phyloP scores from a whole-genome alignment of 768 basidiomycete species.

The Lyophyllum atratum region DNA sequence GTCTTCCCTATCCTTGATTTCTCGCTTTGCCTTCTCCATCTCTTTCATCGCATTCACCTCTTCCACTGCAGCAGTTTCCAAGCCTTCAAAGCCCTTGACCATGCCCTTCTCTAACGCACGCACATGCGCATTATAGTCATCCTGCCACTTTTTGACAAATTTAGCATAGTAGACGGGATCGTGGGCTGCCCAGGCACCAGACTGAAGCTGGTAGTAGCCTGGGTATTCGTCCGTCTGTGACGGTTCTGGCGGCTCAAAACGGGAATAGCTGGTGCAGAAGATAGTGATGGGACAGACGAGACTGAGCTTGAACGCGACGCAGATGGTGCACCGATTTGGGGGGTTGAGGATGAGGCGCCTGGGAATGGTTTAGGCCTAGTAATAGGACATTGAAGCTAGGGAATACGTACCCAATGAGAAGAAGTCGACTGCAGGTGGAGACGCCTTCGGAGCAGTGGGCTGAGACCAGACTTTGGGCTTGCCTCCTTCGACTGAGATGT shows the following conservation, averaged over 20 bases:
- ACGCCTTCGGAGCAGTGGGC: conserved; percentile 14
- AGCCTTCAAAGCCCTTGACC: conserved; percentile 70
- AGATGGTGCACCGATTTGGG: conserved; percentile 14
- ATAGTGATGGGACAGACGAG: conserved; percentile 35
- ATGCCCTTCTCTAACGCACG: conserved; percentile 71
- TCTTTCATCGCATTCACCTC: conserved; percentile 70
- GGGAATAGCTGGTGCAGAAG: conserved; percentile 70
- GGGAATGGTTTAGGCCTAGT: conserved; percentile 4
- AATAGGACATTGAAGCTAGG: background rate
- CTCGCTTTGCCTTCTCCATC: conserved; percentile 76
- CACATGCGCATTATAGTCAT: conserved; percentile 70
- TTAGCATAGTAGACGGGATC: conserved; percentile 69
- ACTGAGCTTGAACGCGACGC: conserved; percentile 7
- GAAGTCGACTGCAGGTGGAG: conserved; percentile 54
- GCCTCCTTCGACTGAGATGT: conserved; percentile 53
- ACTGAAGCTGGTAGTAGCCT: conserved; percentile 84
- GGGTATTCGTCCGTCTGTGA: conserved; percentile 78
- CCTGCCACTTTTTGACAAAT: conserved; percentile 73
- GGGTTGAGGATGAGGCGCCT: conserved; percentile 25
- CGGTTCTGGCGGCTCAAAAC: conserved; percentile 76
- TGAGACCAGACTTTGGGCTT: conserved; percentile 4
- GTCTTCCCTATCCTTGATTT: conserved; percentile 76
- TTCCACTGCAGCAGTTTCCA: conserved; percentile 52
- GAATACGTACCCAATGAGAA: conserved; percentile 61
- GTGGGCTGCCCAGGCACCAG: conserved; percentile 77